These are phyloP conservation scores for Anethum foeniculum DNA, from an alignment of 140 eudicot species.

Conservation along the genomic window DNA sequence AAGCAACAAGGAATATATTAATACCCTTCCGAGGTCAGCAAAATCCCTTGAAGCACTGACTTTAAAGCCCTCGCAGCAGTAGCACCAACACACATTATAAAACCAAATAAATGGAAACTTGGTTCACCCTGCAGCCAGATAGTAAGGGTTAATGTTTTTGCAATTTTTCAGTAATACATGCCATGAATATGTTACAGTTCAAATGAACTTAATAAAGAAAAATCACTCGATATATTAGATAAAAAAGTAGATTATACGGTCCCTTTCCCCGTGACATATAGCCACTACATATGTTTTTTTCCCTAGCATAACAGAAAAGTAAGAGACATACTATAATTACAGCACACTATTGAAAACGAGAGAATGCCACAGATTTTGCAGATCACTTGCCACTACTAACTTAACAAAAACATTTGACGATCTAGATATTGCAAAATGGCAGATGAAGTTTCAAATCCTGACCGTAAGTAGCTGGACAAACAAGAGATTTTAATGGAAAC, in stretches of 20 bases:
- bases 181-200: neutral
- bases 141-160: neutral
- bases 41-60: slow-evolving; percentile 41
- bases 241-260: neutral
- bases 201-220: neutral
- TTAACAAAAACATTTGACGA: neutral
- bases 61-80: slow-evolving; percentile 14
- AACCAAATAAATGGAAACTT: slow-evolving; percentile 14
- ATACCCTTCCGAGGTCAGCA: slow-evolving; percentile 22
- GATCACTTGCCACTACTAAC: neutral
- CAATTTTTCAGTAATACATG: neutral
- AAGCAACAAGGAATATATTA: neutral
- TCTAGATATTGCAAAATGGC: neutral
- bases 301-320: neutral
- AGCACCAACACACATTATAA: slow-evolving; percentile 15
- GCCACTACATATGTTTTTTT: slow-evolving; percentile 27
- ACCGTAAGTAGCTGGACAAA: neutral
- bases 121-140: slow-evolving; percentile 17
- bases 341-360: neutral
- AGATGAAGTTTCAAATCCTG: neutral
- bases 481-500: neutral
- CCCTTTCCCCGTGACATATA: slow-evolving; percentile 1
- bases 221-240: neutral
- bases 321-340: neutral
- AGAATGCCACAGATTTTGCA: neutral